Percentiles rank a stretch among this genome's conserved stretches.
These are phyloP conservation scores for Lepidium aucheri DNA, from an alignment of 345 rosid genomes.

Conservation along the genomic window DNA sequence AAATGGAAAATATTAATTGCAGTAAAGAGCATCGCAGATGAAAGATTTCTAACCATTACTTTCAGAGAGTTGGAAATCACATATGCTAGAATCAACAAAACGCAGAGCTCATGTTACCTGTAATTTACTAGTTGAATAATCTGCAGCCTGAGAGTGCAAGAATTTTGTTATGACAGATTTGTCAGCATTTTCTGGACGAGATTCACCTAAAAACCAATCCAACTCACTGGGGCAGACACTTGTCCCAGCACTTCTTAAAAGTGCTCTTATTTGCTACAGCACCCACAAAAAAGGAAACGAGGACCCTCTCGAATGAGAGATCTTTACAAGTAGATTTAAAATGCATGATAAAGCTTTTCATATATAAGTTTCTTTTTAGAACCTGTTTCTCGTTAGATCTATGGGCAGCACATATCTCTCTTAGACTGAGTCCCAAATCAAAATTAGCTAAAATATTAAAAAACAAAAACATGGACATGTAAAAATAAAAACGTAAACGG, in stretches of 20 bases:
- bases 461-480: too few species aligned
- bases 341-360: not conserved
- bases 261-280: slow-evolving; percentile 85
- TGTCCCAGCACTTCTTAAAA: slow-evolving; percentile 62
- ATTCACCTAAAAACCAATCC: slow-evolving; percentile 74
- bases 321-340: not conserved
- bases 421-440: slow-evolving; percentile 72
- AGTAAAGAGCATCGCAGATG: not conserved
- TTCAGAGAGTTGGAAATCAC: not conserved
- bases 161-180: slow-evolving; percentile 72
- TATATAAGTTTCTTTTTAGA: not conserved
- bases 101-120: slow-evolving; percentile 43
- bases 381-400: slow-evolving; percentile 93
- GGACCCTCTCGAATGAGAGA: not conserved
- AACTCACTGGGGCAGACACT: slow-evolving; percentile 61
- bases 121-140: slow-evolving; percentile 69
- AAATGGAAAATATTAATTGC: not conserved
- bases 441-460: slow-evolving; percentile 51
- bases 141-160: slow-evolving; percentile 75
- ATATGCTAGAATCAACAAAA: slow-evolving; percentile 6
- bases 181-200: slow-evolving; percentile 68
- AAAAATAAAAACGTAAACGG: too few species aligned
- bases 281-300: not conserved
- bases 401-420: slow-evolving; percentile 84
- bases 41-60: not conserved